These are phyloP conservation scores for Delonix regia DNA, from an alignment of 306 rosid species.

Conservation along the genomic window DNA sequence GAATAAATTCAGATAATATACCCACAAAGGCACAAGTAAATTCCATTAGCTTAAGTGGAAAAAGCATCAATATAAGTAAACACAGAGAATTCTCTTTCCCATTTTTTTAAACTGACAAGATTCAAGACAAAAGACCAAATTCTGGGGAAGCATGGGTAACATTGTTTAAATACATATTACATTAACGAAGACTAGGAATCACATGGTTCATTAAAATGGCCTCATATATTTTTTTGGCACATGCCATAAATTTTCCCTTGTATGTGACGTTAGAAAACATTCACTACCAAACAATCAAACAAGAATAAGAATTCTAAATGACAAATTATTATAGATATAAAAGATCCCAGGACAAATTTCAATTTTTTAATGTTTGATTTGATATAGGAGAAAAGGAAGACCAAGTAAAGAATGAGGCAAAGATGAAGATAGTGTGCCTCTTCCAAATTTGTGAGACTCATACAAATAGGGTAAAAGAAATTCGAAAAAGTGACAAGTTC, in stretches of 20 bases:
- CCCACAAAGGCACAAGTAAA: not conserved
- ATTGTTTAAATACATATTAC: constrained; percentile 23
- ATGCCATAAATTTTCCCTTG: not conserved
- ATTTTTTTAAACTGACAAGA: not conserved
- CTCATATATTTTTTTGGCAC: not conserved
- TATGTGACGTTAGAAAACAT: constrained; percentile 1
- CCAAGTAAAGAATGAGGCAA: not conserved
- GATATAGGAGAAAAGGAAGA: not conserved
- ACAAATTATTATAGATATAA: not conserved
- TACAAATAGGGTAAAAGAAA: not conserved
- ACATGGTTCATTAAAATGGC: not conserved
- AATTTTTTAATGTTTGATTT: not conserved
- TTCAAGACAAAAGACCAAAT: constrained; percentile 11
- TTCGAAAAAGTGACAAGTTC: not conserved
- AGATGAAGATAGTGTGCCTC: not conserved
- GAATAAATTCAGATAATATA: constrained; percentile 41
- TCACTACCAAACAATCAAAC: constrained; percentile 9
- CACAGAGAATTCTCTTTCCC: not conserved
- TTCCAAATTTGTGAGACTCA: not conserved
- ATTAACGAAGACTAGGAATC: constrained; percentile 2
- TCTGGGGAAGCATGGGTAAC: not conserved
- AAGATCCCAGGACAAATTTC: not conserved
- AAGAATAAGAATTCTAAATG: constrained; percentile 8
- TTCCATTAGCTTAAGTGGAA: not conserved
- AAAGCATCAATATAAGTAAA: constrained; percentile 19